Conservation (phyloP, 495 filamentous ascomycete species). For the Neurospora terricola region DNA sequence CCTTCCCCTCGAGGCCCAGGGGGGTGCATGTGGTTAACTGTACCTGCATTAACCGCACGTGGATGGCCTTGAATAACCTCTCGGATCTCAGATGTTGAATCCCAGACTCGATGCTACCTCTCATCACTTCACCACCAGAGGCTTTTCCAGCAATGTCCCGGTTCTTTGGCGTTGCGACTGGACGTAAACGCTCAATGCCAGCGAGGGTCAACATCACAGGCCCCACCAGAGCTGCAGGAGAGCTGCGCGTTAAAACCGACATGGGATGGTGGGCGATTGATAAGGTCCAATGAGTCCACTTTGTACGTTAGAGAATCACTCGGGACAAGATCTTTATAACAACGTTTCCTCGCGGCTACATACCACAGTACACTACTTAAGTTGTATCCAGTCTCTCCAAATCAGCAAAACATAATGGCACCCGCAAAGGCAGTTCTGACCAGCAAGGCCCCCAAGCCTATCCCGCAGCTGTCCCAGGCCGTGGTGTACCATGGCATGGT, state of each 20-base stretch:
- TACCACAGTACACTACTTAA: not conserved
- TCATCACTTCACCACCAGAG: not conserved
- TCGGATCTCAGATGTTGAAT: not conserved
- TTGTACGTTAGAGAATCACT: not conserved
- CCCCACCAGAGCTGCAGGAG: not conserved
- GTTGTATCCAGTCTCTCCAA: not conserved
- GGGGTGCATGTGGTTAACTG: not conserved
- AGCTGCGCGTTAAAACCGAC: not conserved
- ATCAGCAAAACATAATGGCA: conserved; percentile 9
- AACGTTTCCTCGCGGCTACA: not conserved
- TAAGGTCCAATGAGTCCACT: not conserved
- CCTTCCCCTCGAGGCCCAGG: not conserved
- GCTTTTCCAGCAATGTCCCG: not conserved
- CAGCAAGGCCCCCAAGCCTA: conserved; percentile 42
- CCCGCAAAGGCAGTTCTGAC: conserved; percentile 32
- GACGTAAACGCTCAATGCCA: not conserved
- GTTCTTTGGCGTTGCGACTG: not conserved
- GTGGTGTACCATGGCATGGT: conserved; percentile 48
- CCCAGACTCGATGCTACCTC: not conserved
- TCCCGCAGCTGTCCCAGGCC: conserved; percentile 46
- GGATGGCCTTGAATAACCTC: not conserved
- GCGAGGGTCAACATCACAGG: not conserved
- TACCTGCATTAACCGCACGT: not conserved
- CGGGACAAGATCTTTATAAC: not conserved
- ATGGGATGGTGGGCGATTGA: not conserved